Base-by-base conservation (phyloP, 2,329 filamentous ascomycete species). In the Zarea fungicola region DNA sequence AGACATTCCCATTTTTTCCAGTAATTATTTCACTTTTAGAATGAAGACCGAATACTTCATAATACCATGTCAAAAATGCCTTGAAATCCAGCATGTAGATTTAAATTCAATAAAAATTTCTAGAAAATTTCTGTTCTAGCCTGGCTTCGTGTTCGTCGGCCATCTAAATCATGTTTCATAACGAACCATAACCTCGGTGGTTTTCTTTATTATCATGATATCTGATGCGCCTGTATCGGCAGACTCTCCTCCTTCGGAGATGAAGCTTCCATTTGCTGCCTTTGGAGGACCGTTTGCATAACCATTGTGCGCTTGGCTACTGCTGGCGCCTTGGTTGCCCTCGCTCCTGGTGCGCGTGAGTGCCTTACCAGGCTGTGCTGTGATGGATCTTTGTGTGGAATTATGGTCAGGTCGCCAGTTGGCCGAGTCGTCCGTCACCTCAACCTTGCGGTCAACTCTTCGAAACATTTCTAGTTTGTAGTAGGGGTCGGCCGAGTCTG, bases 391-490 rank as follows among this genome's bases (percentile, higher is more conserved):
- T 37, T 48, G 14, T n/a, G 21, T 32, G 8, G 32, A 43, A n/a
- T 37, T 42, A 13, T 50, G 37, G 31, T 39, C 39, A 3, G 44
- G 44, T 32, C 49, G 48, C 40, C 49, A 48, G 19, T 49, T 48
- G 39, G 36, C 35, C 8, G 49, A 45, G 25, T 48, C 36, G 11
- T 40, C 44, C 9, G 44, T 29, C 14, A 36, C 28, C 7, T 37
- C 23, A 7, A 26, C 14, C 8, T 23, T 35, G n/a, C n/a, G 42
- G 23, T 49, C 26, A 13, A 37, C 41, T 23, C 49, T 26, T 14
- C 40, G 45, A 22, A 53, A 40, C 36, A 50, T 40, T 13, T 51
- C 49, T 2, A 51, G 45, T 22, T 42, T 48, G 25, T 39, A 29
- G 42, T 37, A 34, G 4, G 39, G 5, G 14, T 35, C 45, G 25